phyloP scores from a whole-genome alignment of 441 rosid genomes.

The Metrosideros polymorpha region DNA sequence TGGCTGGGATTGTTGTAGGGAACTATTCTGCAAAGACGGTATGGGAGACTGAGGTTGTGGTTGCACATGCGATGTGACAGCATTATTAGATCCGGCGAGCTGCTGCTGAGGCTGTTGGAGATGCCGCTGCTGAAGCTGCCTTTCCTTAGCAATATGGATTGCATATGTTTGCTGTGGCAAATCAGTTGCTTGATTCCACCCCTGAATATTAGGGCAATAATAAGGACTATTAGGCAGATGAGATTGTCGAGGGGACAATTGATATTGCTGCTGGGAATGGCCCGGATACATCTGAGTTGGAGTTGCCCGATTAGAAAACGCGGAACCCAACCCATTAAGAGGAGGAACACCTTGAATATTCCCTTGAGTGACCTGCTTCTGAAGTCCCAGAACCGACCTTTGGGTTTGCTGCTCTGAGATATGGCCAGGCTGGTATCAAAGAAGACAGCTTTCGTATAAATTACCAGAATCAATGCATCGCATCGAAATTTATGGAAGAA shows the following conservation, averaged over 20 bases:
- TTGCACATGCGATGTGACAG: slow-evolving; percentile 51
- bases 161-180: slow-evolving; percentile 70
- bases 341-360: slow-evolving; percentile 58
- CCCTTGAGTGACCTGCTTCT: slow-evolving; percentile 74
- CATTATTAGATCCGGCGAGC: slow-evolving; percentile 40
- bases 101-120: slow-evolving; percentile 48
- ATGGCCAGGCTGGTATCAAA: slow-evolving; percentile 31
- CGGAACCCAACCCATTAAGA: slow-evolving; percentile 59
- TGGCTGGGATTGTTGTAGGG: slow-evolving; percentile 59
- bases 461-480: not conserved
- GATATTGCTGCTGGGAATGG: slow-evolving; percentile 76
- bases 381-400: slow-evolving; percentile 54
- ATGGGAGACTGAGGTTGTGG: slow-evolving; percentile 59
- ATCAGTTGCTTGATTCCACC: slow-evolving; percentile 54
- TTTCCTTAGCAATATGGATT: slow-evolving; percentile 48
- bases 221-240: slow-evolving; percentile 38
- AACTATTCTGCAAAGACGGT: slow-evolving; percentile 54
- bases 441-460: not conserved
- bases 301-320: slow-evolving; percentile 64
- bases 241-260: slow-evolving; percentile 56
- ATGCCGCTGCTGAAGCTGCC: slow-evolving; percentile 74
- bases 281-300: slow-evolving; percentile 63
- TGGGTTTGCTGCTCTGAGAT: slow-evolving; percentile 52
- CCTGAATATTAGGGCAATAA: slow-evolving; percentile 58
- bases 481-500: not conserved